These are phyloP conservation scores for Corchorus olitorius DNA, from an alignment of 345 rosid species.

Conservation along the genomic window DNA sequence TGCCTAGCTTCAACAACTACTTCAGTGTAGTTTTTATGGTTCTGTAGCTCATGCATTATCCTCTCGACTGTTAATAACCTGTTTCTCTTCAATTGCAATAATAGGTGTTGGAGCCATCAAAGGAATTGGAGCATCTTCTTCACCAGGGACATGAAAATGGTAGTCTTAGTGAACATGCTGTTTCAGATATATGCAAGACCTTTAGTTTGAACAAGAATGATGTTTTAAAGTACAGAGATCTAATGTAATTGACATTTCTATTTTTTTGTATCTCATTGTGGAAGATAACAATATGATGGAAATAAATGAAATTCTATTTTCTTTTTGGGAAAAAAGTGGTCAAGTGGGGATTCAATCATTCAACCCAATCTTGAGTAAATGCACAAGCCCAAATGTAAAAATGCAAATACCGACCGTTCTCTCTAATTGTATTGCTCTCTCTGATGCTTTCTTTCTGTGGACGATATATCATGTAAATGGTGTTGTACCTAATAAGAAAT, in stretches of 20 bases:
- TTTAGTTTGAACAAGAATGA: slow-evolving; percentile 55
- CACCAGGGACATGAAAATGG: slow-evolving; percentile 33
- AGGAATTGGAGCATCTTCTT: slow-evolving; percentile 56
- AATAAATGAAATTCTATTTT: neutral
- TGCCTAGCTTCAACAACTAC: too few species aligned
- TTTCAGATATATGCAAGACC: slow-evolving; percentile 58
- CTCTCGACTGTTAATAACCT: neutral
- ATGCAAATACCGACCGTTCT: too few species aligned
- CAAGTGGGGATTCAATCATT: neutral
- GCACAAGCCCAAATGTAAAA: too few species aligned
- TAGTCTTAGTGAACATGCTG: slow-evolving; percentile 46
- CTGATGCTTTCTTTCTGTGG: too few species aligned
- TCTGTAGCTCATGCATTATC: neutral
- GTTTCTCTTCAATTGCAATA: neutral
- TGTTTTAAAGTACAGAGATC: slow-evolving; percentile 59
- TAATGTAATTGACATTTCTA: slow-evolving; percentile 28
- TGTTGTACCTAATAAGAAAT: too few species aligned
- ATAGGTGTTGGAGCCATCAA: slow-evolving; percentile 73
- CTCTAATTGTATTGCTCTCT: too few species aligned
- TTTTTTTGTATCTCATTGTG: slow-evolving; percentile 8
- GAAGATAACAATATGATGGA: neutral
- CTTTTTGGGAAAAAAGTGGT: too few species aligned
- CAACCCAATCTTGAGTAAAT: too few species aligned
- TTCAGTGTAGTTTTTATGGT: neutral
- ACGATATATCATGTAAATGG: too few species aligned